Base-by-base conservation (phyloP, 2,329 filamentous ascomycete genomes). In the Sphaerulina populicola region DNA sequence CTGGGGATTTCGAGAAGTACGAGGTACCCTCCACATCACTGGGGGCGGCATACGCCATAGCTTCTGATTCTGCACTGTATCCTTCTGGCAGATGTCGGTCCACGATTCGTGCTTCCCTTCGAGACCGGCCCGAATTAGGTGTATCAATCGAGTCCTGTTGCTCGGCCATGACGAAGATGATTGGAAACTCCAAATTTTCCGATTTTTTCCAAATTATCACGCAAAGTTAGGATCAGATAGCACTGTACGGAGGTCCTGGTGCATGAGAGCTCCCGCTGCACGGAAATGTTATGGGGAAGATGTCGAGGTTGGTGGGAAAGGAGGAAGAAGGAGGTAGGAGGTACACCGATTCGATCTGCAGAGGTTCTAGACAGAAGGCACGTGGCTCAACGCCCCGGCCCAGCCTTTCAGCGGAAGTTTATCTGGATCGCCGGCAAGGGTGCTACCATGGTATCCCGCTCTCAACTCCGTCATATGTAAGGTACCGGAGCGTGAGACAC, bases 81-180 rank as follows among this genome's bases (percentile, higher is more conserved):
- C 65, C 65, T 33, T 67, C 64, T 12, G 65, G 65, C 1, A 67
- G 58, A 57, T 66, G 63, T 47, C 61, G 51, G 52, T 66, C 64
- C 14, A 67, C 60, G 37, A 67, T 66, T 6, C 52, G 55, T 37
- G 64, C 65, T 44, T 67, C 61, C n/a, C 62, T 48, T 27, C 42
- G 44, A 21, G 53, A 57, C 42, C 56, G 57, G 30, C 55, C 52
- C 15, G 57, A 59, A 12, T 47, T 47, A 39, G 57, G 57, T 18
- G 57, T 57, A 30, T 56, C 56, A 18, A 54, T 44, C 35, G 35
- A 51, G 49, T 54, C 52, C 48, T 49, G 29, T 29, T 48, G 36
- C 44, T 52, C 44, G 43, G 54, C 48, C 54, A 58, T 54, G 45
- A 45, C 50, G 29, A 39, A 35, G 48, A 38, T 43, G n/a, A 35